A percentile compares a stretch with the other conserved stretches of the same genome.
These are phyloP conservation scores for Castanea sativa DNA, from an alignment of 306 rosid species.

Conservation along the genomic window DNA sequence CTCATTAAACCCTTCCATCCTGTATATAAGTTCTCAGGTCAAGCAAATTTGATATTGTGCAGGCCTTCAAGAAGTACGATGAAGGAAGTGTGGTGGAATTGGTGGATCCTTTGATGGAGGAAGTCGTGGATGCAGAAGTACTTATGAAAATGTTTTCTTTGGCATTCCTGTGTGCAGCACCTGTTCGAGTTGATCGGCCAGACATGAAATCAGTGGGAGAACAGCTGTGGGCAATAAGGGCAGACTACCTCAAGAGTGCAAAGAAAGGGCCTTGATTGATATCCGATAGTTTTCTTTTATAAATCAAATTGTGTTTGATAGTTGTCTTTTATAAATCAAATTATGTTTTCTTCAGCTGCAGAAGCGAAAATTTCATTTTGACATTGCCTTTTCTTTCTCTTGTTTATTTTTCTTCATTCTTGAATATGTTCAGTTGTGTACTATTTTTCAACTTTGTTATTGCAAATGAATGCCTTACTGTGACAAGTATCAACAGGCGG, in stretches of 20 bases:
- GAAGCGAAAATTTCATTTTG: slow-evolving; percentile 6
- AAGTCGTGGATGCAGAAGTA: slow-evolving; percentile 53
- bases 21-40: slow-evolving; percentile 1
- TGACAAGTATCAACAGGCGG: not conserved
- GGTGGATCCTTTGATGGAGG: slow-evolving; percentile 73
- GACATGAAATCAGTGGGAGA: slow-evolving; percentile 86
- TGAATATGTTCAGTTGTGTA: not conserved
- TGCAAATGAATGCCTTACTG: not conserved
- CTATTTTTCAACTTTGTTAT: not conserved
- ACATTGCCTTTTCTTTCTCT: not conserved
- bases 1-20: not conserved
- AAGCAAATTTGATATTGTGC: slow-evolving; percentile 21
- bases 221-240: slow-evolving; percentile 88
- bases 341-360: not conserved
- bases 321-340: slow-evolving; percentile 11
- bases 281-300: slow-evolving; percentile 10
- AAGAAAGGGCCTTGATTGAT: slow-evolving; percentile 37
- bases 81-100: slow-evolving; percentile 56
- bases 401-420: not conserved
- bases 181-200: slow-evolving; percentile 70
- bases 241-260: slow-evolving; percentile 61
- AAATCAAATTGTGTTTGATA: not conserved
- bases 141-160: slow-evolving; percentile 62
- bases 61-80: slow-evolving; percentile 71
- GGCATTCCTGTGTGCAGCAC: slow-evolving; percentile 89